These are phyloP conservation scores for Geopyxis carbonaria DNA, from an alignment of 495 filamentous ascomycete species.

Conservation along the genomic window DNA sequence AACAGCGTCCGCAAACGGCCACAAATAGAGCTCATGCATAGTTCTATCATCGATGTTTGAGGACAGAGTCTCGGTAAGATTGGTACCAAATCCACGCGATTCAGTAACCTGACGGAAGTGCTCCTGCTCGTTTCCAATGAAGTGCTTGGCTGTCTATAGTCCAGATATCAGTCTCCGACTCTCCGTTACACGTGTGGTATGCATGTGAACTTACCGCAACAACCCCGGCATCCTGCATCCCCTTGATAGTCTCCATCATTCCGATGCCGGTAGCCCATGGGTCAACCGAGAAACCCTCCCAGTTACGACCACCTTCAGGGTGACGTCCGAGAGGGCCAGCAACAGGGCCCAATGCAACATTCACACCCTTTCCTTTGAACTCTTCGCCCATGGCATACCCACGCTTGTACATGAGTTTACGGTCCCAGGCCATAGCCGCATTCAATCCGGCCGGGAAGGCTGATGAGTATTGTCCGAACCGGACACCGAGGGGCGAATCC, in stretches of 20 bases:
- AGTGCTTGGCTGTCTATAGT: slow-evolving; percentile 79
- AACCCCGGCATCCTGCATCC: slow-evolving; percentile 50
- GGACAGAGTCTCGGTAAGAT: slow-evolving; percentile 46
- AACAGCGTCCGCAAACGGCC: slow-evolving; percentile 66
- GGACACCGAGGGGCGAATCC: slow-evolving; percentile 74
- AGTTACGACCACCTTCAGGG: slow-evolving; percentile 73
- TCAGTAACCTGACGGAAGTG: slow-evolving; percentile 68
- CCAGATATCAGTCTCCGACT: too few relatives aligned
- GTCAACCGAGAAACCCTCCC: slow-evolving; percentile 67
- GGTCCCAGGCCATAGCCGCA: slow-evolving; percentile 65
- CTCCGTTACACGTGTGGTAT: too few relatives aligned
- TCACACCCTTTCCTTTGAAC: slow-evolving; percentile 65
- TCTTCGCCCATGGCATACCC: slow-evolving; percentile 68
- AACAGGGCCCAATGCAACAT: slow-evolving; percentile 75
- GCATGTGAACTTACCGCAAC: not conserved
- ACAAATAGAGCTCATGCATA: slow-evolving; percentile 88
- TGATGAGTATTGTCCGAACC: slow-evolving; percentile 57
- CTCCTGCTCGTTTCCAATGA: slow-evolving; percentile 42
- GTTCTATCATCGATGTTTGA: slow-evolving; percentile 86
- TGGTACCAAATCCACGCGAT: slow-evolving; percentile 22
- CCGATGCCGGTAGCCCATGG: slow-evolving; percentile 58
- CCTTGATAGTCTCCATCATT: slow-evolving; percentile 58
- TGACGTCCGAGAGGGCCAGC: slow-evolving; percentile 65
- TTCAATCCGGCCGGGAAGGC: slow-evolving; percentile 72
- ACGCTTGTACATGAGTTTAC: slow-evolving; percentile 50